Conservation (phyloP, 202 grass and related monocot genomes). For the Zoysia matrella region DNA sequence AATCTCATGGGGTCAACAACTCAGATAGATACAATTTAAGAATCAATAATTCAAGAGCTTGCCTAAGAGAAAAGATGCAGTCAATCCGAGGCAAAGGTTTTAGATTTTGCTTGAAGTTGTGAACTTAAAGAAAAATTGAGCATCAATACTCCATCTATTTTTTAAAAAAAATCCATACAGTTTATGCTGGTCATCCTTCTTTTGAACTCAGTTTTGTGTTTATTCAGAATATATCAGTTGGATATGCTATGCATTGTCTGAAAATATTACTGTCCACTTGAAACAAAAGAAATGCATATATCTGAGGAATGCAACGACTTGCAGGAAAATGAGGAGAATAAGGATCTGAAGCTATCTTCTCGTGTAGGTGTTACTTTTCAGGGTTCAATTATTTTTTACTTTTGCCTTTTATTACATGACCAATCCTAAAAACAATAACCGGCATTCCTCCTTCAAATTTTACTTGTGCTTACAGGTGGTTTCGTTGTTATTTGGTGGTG, state of each 20-base stretch:
- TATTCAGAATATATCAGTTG: not conserved
- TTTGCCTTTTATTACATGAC: not conserved
- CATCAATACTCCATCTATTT: not conserved
- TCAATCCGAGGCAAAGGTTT: not conserved
- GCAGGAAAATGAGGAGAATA: conserved; percentile 63
- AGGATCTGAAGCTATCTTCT: conserved; percentile 64
- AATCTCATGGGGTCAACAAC: not conserved
- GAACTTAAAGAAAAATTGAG: not conserved
- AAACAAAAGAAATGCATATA: not conserved
- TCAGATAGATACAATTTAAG: not conserved
- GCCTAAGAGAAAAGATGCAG: not conserved
- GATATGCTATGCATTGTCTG: not conserved
- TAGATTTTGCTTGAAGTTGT: conserved; percentile 14
- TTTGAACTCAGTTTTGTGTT: conserved; percentile 10
- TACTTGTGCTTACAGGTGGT: conserved; percentile 68
- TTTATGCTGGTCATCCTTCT: conserved; percentile 17
- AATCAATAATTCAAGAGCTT: not conserved
- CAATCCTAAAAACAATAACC: not conserved
- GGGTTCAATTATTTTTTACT: not conserved
- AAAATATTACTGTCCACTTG: not conserved
- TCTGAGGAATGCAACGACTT: conserved; percentile 29
- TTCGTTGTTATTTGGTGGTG: conserved; percentile 78
- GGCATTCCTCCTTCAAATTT: not conserved
- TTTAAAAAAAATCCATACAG: not conserved
- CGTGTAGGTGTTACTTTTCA: conserved; percentile 58